These are phyloP conservation scores for Simplicillium aogashimaense DNA, from an alignment of 2,329 filamentous ascomycete species.

Conservation along the genomic window DNA sequence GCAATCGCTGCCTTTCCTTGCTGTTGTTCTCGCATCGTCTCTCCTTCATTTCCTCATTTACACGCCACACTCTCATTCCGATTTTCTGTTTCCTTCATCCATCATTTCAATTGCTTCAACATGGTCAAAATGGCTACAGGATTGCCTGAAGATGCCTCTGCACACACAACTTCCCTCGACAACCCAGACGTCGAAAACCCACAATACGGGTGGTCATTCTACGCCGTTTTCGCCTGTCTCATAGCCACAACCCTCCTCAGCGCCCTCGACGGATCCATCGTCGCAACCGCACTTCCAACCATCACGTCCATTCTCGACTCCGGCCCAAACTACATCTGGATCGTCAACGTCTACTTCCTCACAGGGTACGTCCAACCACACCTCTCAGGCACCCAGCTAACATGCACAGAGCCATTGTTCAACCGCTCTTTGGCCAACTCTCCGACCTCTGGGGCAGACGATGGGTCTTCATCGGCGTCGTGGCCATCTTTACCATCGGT, in stretches of 20 bases:
- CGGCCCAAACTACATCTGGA: conserved; percentile 11
- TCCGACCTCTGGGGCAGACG: conserved; percentile 40
- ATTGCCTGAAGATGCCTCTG: too few relatives aligned
- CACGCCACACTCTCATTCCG: too few relatives aligned
- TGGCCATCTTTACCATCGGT: conserved; percentile 37
- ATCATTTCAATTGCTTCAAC: too few relatives aligned
- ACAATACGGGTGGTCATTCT: too few relatives aligned
- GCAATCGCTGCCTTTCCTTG: too few relatives aligned
- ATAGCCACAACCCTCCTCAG: conserved; percentile 7
- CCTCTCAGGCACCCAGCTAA: background rate
- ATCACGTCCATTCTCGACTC: conserved; percentile 8
- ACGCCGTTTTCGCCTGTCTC: conserved; percentile 5
- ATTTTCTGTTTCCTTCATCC: too few relatives aligned
- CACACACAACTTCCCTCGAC: too few relatives aligned
- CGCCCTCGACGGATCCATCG: conserved; percentile 12
- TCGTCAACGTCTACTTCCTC: conserved; percentile 11
- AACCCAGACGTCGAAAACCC: too few relatives aligned
- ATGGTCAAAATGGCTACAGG: too few relatives aligned
- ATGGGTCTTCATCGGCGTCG: conserved; percentile 21
- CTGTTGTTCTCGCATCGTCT: too few relatives aligned
- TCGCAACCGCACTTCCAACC: conserved; percentile 13
- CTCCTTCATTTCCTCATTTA: too few relatives aligned
- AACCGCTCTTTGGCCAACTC: conserved; percentile 35
- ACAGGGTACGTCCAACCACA: conserved; percentile 3
- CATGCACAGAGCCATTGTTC: conserved; percentile 20